These are phyloP conservation scores for Prunus yedoensis DNA, from an alignment of 331 rosid species.

Conservation along the genomic window DNA sequence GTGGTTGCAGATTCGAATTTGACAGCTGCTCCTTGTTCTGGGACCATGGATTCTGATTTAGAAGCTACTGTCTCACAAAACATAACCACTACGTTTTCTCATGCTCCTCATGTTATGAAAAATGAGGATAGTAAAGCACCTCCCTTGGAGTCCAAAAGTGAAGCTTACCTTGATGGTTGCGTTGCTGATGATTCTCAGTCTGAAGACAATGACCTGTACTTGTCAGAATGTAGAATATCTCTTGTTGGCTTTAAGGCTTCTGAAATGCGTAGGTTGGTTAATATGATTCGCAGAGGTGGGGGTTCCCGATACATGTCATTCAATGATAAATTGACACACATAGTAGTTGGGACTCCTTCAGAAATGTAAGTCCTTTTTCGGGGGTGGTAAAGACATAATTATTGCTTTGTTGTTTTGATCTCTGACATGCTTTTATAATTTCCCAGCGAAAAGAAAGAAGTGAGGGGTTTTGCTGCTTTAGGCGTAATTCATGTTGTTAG, in stretches of 20 bases:
- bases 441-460: constrained; percentile 78
- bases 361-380: constrained; percentile 59
- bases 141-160: constrained; percentile 37
- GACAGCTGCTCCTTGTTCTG: constrained; percentile 40
- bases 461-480: constrained; percentile 72
- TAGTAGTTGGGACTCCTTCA: constrained; percentile 75
- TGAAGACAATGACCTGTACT: constrained; percentile 76
- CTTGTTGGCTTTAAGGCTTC: constrained; percentile 82
- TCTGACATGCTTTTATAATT: constrained; percentile 27
- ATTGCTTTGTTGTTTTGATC: constrained; percentile 12
- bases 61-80: constrained; percentile 63
- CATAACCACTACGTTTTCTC: constrained; percentile 31
- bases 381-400: constrained; percentile 1
- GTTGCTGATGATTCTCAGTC: constrained; percentile 86
- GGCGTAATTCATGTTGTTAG: constrained; percentile 76
- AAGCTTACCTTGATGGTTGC: constrained; percentile 46
- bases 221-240: constrained; percentile 81
- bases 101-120: constrained; percentile 40
- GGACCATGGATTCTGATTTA: constrained; percentile 48
- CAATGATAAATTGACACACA: constrained; percentile 83
- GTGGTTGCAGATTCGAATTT: constrained; percentile 47
- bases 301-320: constrained; percentile 74
- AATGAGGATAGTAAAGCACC: constrained; percentile 50
- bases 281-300: constrained; percentile 88
- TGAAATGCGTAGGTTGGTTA: constrained; percentile 80